phyloP scores from a whole-genome alignment of 306 rosid genomes.

The Cajanus cajan region DNA sequence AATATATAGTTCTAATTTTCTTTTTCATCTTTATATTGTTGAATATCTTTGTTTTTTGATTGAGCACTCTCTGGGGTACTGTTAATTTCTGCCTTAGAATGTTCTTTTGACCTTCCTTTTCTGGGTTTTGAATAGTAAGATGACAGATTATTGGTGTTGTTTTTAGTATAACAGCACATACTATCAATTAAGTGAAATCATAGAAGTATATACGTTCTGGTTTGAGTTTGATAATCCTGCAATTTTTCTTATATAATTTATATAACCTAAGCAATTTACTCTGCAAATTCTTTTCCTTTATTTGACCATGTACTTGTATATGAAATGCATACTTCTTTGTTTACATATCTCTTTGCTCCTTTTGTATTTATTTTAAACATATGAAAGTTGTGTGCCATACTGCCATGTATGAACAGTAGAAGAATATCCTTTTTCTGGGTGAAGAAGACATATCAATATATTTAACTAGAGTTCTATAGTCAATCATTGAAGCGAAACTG shows the following conservation, averaged over 20 bases:
- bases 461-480: background rate
- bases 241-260: background rate
- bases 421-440: background rate
- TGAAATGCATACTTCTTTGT: background rate
- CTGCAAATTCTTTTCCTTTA: background rate
- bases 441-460: background rate
- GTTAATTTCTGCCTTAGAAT: background rate
- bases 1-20: background rate
- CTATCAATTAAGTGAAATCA: background rate
- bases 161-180: background rate
- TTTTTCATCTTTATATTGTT: background rate
- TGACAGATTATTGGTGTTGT: background rate
- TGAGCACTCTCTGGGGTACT: background rate
- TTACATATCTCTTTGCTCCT: background rate
- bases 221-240: background rate
- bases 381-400: background rate
- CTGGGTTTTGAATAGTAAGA: background rate
- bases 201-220: background rate
- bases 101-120: constrained; percentile 3
- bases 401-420: background rate
- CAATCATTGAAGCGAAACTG: background rate
- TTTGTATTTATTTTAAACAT: background rate
- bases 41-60: background rate
- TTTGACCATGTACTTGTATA: background rate
- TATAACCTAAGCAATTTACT: background rate